These are phyloP conservation scores for Podaxis rugospora DNA, from an alignment of 768 basidiomycete species.

Conservation along the genomic window DNA sequence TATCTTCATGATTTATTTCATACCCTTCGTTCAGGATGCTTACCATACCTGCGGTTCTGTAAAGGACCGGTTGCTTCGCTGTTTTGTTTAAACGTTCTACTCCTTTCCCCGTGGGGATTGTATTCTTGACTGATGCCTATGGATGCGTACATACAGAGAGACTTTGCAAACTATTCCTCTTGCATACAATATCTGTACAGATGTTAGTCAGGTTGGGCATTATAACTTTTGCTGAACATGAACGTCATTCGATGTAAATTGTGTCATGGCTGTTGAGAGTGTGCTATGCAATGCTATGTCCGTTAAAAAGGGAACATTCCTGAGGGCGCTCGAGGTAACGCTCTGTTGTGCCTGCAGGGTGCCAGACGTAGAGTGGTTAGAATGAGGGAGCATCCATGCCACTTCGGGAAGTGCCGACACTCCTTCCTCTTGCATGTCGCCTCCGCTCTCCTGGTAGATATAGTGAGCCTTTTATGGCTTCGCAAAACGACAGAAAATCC, in stretches of 20 bases:
- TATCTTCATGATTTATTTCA: slow-evolving; percentile 7
- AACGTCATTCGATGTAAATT: background rate
- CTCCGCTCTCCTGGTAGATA: background rate
- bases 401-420: slow-evolving; percentile 13
- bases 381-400: too few relatives aligned
- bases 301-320: background rate
- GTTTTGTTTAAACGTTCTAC: background rate
- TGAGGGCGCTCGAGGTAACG: background rate
- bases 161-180: background rate
- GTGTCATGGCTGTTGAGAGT: background rate
- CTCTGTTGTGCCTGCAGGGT: background rate
- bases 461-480: slow-evolving; percentile 8
- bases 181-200: slow-evolving; percentile 3
- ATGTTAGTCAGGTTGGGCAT: slow-evolving; percentile 2
- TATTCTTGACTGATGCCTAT: background rate
- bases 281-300: background rate
- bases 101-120: background rate
- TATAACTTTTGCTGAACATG: background rate
- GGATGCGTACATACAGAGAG: background rate
- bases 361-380: background rate
- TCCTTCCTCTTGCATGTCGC: slow-evolving; percentile 15
- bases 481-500: slow-evolving; percentile 5
- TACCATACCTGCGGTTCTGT: background rate
- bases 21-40: background rate
- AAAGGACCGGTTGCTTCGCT: background rate